Conservation (phyloP, 2,329 filamentous ascomycete species). For the Pseudogymnoascus sp. region DNA sequence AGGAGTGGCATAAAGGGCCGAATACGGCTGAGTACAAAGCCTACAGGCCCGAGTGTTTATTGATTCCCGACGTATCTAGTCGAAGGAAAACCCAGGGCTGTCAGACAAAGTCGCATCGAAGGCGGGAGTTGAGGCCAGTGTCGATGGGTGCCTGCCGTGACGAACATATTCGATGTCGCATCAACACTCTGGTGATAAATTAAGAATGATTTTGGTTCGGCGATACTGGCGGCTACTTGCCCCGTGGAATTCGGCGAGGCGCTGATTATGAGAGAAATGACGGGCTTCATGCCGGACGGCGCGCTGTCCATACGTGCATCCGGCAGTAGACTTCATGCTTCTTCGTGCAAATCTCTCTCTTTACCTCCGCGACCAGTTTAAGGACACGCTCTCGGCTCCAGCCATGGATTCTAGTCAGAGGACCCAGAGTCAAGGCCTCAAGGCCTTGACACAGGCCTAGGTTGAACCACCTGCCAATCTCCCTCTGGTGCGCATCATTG, state of each 20-base stretch:
- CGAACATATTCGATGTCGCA: neutral
- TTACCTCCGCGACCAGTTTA: constrained; percentile 53
- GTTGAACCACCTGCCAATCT: constrained; percentile 77
- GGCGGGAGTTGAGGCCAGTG: neutral
- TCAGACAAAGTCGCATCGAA: neutral
- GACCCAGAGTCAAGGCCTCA: constrained; percentile 63
- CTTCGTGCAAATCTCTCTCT: constrained; percentile 59
- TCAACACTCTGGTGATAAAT: neutral
- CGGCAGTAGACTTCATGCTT: constrained; percentile 65
- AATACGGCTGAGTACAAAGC: neutral
- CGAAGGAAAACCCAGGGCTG: neutral
- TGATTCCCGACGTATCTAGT: neutral
- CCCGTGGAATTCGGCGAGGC: neutral
- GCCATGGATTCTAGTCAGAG: constrained; percentile 57
- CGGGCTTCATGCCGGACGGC: constrained; percentile 18
- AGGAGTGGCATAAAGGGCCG: neutral
- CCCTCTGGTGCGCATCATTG: constrained; percentile 51
- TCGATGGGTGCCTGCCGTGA: neutral
- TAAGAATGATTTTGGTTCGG: neutral
- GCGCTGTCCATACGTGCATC: constrained; percentile 40
- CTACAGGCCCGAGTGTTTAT: neutral
- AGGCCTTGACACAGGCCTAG: constrained; percentile 65
- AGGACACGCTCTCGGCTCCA: constrained; percentile 57
- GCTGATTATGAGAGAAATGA: neutral
- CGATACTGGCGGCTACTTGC: neutral